Evolutionary conservation across 148 eudicot genomes (phyloP), one percentile per base, ranked within the genome.

Genomic region (Rhododendron kiyosumense): DNA sequence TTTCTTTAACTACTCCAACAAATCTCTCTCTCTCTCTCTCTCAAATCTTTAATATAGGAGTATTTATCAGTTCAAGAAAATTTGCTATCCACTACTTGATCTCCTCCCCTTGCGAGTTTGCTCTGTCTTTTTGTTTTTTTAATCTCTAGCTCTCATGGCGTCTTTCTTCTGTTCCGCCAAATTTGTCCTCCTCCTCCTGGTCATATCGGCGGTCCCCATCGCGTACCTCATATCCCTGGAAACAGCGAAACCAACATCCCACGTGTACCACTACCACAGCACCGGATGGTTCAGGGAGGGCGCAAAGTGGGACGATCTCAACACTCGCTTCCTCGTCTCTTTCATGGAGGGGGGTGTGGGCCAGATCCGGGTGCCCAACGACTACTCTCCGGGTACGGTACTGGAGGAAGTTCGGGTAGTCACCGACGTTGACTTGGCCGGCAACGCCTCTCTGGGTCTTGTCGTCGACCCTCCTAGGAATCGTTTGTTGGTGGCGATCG

Each of bases 341-440:
- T 91, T 87, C 92, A n/a, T 95, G 67, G 96, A 91, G 26, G 97
- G 98, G 18, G 97, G 99, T 18, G 74, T 96, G 4, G 97, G 94
- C 4, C 89, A 89, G 85, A 81, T 96, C 84, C 87, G 52, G 13
- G 87, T 93, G 4, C 87, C 90, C 9, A 87, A 85, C 36, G 88
- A 83, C 83, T 14, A 78, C 20, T 17, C 86, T n/a, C 30, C 77
- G 18, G 81, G 43, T 9, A 78, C 14, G 4, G 46, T 87, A 0
- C 65, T 91, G 24, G 90, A 91, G 63, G 99, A 95, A 87, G 86
- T 91, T 83, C 87, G 84, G 30, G 91, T 90, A 46, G 89, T 94
- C 26, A 87, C 87, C 48, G 91, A 94, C 76, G 91, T 67, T 51
- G 98, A 91, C 51, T 79, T 90, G 86, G 89, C 91, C 20, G 95